Evolutionary conservation across 805 yeast genomes (phyloP).

Genomic region (Yamadazyma laniorum): DNA sequence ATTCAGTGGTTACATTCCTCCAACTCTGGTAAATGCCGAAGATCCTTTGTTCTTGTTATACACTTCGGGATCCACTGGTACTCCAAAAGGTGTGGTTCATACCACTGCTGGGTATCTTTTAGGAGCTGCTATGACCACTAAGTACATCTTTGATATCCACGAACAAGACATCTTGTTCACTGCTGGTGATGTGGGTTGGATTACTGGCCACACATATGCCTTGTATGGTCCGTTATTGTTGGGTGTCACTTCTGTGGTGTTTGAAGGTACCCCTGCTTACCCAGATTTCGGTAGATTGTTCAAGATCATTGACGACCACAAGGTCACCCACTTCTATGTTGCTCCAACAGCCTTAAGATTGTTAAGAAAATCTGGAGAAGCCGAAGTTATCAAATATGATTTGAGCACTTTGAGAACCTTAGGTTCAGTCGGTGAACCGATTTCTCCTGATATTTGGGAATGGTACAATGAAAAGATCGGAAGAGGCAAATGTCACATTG

Average conservation of each 20-base stretch:
- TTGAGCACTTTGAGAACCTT: slow-evolving; percentile 63
- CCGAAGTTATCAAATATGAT: slow-evolving; percentile 58
- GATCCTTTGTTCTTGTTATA: slow-evolving; percentile 78
- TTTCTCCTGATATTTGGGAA: slow-evolving; percentile 83
- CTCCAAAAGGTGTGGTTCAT: slow-evolving; percentile 85
- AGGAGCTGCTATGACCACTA: slow-evolving; percentile 71
- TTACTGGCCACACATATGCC: slow-evolving; percentile 83
- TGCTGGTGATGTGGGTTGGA: slow-evolving; percentile 92
- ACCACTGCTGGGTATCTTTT: slow-evolving; percentile 76
- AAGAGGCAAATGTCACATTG: slow-evolving; percentile 63
- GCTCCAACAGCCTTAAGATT: slow-evolving; percentile 83
- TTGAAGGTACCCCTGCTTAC: slow-evolving; percentile 86
- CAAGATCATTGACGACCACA: slow-evolving; percentile 70
- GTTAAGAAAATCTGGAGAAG: slow-evolving; percentile 71
- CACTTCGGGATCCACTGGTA: slow-evolving; percentile 86
- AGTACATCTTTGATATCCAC: slow-evolving; percentile 75
- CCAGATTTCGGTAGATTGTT: slow-evolving; percentile 79
- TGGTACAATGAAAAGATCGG: slow-evolving; percentile 79
- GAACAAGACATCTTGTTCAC: slow-evolving; percentile 74
- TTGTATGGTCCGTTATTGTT: slow-evolving; percentile 75
- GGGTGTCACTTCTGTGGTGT: slow-evolving; percentile 78
- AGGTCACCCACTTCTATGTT: slow-evolving; percentile 76
- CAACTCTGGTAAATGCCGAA: slow-evolving; percentile 73
- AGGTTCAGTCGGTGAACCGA: slow-evolving; percentile 87
- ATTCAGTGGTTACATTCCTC: slow-evolving; percentile 68